Evolutionary conservation across 352 stramenopile genomes (phyloP).

Genomic region (Globisporangium okanoganense): DNA sequence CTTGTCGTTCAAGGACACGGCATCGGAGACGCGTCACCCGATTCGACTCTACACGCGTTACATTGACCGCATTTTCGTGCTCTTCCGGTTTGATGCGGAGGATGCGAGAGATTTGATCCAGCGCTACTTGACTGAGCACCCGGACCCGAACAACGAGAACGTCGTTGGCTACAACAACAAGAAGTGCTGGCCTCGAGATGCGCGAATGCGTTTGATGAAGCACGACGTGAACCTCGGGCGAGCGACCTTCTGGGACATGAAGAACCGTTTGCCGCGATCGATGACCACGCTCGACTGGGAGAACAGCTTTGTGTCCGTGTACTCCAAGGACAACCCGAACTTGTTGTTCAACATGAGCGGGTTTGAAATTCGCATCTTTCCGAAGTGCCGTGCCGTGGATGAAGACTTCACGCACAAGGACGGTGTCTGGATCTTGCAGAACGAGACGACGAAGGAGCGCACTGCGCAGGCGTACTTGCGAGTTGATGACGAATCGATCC

Average conservation of each 20-base stretch:
- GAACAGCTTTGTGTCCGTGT: conserved; percentile 99
- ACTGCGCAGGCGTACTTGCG: conserved; percentile 98
- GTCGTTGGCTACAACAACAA: conserved; percentile 99
- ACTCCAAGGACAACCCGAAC: conserved; percentile 99
- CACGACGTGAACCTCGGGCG: conserved; percentile 99
- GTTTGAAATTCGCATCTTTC: conserved; percentile 97
- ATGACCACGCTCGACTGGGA: conserved; percentile 99
- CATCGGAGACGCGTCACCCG: conserved; percentile 97
- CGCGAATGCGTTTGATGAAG: conserved; percentile 99
- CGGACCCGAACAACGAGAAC: conserved; percentile 99
- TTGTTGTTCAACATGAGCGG: conserved; percentile 99
- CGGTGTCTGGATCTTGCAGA: conserved; percentile 99
- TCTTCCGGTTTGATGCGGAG: conserved; percentile 98
- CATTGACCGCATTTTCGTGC: conserved; percentile 99
- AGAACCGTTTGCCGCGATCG: conserved; percentile 97
- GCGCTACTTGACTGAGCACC: conserved; percentile 98
- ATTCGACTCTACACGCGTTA: conserved; percentile 99
- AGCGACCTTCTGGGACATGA: conserved; percentile 99
- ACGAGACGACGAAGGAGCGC: conserved; percentile 99
- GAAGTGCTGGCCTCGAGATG: conserved; percentile 99
- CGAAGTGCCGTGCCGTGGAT: conserved; percentile 88
- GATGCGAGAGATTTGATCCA: conserved; percentile 99
- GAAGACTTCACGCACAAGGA: conserved; percentile 96
- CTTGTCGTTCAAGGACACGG: conserved; percentile 97
- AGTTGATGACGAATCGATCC: conserved; percentile 94